These are phyloP conservation scores for Plasmodium coatneyi DNA, from an alignment of 169 alveolate genomes.

Conservation along the genomic window DNA sequence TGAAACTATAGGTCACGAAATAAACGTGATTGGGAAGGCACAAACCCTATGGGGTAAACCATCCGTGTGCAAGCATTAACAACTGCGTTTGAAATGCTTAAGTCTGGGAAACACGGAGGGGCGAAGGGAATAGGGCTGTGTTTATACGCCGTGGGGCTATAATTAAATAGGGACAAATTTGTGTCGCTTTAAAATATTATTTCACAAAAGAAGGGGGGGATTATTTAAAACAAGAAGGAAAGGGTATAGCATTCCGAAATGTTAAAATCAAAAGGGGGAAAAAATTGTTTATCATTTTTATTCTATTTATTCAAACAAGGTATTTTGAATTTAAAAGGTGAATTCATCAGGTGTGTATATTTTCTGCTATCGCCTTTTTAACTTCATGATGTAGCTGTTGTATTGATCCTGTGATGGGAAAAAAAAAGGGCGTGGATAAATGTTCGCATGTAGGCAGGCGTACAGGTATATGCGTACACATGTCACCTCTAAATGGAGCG, in stretches of 20 bases:
- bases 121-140: neutral
- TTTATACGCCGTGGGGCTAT: neutral
- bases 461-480: neutral
- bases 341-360: constrained; percentile 1
- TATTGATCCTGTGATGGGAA: constrained; percentile 38
- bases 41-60: neutral
- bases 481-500: neutral
- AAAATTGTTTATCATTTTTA: constrained; percentile 7
- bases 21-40: neutral
- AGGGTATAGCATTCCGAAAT: neutral
- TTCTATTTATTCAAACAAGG: constrained; percentile 5
- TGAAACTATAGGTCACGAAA: neutral
- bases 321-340: constrained; percentile 4
- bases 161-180: constrained; percentile 37
- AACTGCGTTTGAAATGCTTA: constrained; percentile 1
- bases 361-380: constrained; percentile 42
- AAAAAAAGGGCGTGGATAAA: neutral
- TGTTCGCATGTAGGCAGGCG: neutral
- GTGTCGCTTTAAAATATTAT: constrained; percentile 37
- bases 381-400: constrained; percentile 57
- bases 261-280: constrained; percentile 5
- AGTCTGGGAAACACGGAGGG: neutral
- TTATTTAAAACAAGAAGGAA: constrained; percentile 16
- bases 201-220: constrained; percentile 27
- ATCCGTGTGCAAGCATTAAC: neutral